These are phyloP conservation scores for Medicago truncatula DNA, from an alignment of 306 rosid genomes.

Conservation along the genomic window DNA sequence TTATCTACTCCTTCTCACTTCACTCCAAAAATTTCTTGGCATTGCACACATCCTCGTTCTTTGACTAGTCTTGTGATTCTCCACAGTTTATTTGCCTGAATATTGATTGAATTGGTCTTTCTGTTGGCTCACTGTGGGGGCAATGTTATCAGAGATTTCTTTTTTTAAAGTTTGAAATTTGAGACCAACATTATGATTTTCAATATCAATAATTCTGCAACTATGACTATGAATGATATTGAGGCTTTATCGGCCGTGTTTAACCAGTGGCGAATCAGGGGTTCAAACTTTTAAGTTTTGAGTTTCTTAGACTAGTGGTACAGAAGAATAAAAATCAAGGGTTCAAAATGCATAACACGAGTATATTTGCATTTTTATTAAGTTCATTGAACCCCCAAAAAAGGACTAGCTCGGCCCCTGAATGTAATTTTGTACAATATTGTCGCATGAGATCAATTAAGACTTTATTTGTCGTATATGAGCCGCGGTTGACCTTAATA, in stretches of 20 bases:
- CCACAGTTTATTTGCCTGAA: slow-evolving; percentile 39
- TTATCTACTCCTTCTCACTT: slow-evolving; percentile 41
- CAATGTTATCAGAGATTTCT: background rate
- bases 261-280: no score
- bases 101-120: slow-evolving; percentile 38
- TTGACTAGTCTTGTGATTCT: slow-evolving; percentile 46
- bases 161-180: background rate
- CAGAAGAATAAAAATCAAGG: no score
- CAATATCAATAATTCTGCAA: background rate
- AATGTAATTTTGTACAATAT: background rate
- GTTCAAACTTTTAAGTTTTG: no score
- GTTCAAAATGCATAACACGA: no score
- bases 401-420: no score
- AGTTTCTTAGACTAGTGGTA: no score
- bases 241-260: no score
- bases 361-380: no score
- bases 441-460: background rate
- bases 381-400: no score
- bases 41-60: slow-evolving; percentile 28
- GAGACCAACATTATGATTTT: background rate
- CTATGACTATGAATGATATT: no score
- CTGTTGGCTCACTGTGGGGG: slow-evolving; percentile 38
- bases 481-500: background rate
- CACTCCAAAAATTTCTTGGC: slow-evolving; percentile 39
- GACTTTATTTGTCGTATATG: background rate